Evolutionary conservation across 1,284 basidiomycete genomes (phyloP).

Genomic region (Volvariella volvacea): DNA sequence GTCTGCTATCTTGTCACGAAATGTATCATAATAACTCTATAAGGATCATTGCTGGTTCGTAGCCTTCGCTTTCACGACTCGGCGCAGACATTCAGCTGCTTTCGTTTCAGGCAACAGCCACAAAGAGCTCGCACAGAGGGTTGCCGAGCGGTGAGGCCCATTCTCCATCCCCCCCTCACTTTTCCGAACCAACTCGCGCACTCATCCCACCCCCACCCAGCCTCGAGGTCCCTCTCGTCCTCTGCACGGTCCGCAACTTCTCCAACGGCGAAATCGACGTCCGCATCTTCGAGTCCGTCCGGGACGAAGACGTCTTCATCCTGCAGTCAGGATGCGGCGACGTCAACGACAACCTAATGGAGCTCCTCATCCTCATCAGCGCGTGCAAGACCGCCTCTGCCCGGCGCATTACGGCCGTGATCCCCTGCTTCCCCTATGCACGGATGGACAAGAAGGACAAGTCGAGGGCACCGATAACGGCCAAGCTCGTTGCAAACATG

Average conservation of each 20-base stretch:
- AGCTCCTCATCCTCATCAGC: slow-evolving; percentile 84
- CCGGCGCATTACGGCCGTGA: slow-evolving; percentile 94
- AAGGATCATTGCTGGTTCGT: slow-evolving; percentile 84
- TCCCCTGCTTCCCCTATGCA: slow-evolving; percentile 96
- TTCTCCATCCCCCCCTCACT: neutral
- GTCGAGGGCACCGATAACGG: slow-evolving; percentile 93
- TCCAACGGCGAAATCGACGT: slow-evolving; percentile 93
- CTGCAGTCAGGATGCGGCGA: slow-evolving; percentile 80
- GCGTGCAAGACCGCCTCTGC: slow-evolving; percentile 98
- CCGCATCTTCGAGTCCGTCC: slow-evolving; percentile 89
- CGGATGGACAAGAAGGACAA: slow-evolving; percentile 99
- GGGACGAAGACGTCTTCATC: slow-evolving; percentile 98
- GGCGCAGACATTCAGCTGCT: neutral
- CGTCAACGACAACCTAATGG: slow-evolving; percentile 85
- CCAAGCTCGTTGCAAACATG: slow-evolving; percentile 98
- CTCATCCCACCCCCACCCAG: slow-evolving; percentile 47
- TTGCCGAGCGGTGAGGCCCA: slow-evolving; percentile 90
- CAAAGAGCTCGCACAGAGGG: slow-evolving; percentile 90
- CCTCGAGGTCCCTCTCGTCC: slow-evolving; percentile 68
- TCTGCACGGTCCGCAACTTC: slow-evolving; percentile 92
- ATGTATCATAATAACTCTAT: slow-evolving; percentile 94
- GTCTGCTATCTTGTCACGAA: slow-evolving; percentile 21
- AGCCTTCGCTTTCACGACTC: slow-evolving; percentile 5
- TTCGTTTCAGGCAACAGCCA: slow-evolving; percentile 86
- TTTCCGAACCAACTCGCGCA: slow-evolving; percentile 29